Evolutionary conservation across 352 stramenopile species (phyloP), one percentile per base, ranked within the genome.

Genomic region (Phytophthora pini): DNA sequence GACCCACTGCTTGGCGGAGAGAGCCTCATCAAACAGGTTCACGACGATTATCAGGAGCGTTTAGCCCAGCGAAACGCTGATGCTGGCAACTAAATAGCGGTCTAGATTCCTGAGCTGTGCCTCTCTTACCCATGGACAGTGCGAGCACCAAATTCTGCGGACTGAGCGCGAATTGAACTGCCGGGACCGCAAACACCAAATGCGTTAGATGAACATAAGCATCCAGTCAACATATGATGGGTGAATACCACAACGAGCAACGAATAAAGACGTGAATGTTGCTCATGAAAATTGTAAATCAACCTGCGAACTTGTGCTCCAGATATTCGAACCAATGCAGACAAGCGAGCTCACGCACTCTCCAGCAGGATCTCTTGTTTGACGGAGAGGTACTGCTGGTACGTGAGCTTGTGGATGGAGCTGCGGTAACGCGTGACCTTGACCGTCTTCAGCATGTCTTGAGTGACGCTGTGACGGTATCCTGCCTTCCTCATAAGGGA

Each of bases 381-480:
- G 70, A 87, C 62, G 68, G 61, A 77, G 45, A 91, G 73, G 57
- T 94, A 94, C 70, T 93, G 80, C 45, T 81, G 71, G 75, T 92
- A 92, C 66, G 82, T 80, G 50, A 94, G 84, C 63, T 90, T 89
- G 74, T 92, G 79, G 66, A 92, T 92, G 49, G 86, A 90, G 62
- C 82, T 92, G 50, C 80, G 79, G 72, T 94, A 94, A 61, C 84
- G 81, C 54, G 84, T 93, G 58, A 94, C 72, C 64, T 88, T 88
- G 65, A 93, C 71, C 32, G 65, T 69, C 59, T 73, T 60, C 45
- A 94, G 77, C 72, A 93, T 74, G n/a, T 56, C 55, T 27, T 76
- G 49, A 24, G 75, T 82, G 61, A 94, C 79, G 12, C 55, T 72
- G 62, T 68, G 82, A 15, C 79, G 77, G 65, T 88, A 94, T 24